These are phyloP conservation scores for Zhuliangozyma blackwelliae DNA, from an alignment of 1,139 yeast genomes.

Conservation along the genomic window DNA sequence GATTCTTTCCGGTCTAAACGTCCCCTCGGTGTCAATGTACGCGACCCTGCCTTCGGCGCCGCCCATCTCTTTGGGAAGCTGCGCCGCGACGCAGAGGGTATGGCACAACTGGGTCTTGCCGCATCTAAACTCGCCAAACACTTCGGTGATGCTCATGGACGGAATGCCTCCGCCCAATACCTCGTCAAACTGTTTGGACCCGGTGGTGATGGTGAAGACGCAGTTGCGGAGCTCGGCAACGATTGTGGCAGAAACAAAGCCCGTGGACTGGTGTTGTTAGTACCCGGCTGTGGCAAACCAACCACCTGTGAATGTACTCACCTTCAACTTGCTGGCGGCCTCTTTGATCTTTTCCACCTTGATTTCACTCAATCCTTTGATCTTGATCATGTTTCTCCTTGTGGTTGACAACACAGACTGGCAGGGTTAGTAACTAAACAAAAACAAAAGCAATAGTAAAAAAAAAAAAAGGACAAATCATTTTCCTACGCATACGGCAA, in stretches of 20 bases:
- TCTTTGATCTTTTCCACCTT: constrained; percentile 63
- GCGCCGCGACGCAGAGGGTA: constrained; percentile 57
- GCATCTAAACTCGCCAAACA: constrained; percentile 60
- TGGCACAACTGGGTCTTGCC: constrained; percentile 62
- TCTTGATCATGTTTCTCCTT: constrained; percentile 47
- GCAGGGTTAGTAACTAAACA: constrained; percentile 6
- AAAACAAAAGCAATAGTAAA: no score
- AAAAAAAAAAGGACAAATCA: not conserved
- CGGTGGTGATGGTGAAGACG: constrained; percentile 48
- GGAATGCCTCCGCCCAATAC: constrained; percentile 56
- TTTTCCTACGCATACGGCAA: constrained; percentile 35
- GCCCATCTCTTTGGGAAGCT: constrained; percentile 49
- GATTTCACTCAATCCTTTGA: constrained; percentile 53
- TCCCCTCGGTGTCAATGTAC: constrained; percentile 58
- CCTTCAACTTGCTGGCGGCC: constrained; percentile 48
- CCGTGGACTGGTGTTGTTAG: constrained; percentile 22
- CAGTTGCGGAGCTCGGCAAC: constrained; percentile 48
- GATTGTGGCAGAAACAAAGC: constrained; percentile 51
- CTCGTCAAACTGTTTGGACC: constrained; percentile 50
- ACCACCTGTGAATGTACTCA: constrained; percentile 9
- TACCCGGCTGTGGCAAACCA: not conserved
- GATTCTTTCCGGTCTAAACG: constrained; percentile 56
- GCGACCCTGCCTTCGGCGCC: constrained; percentile 65
- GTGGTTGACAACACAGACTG: constrained; percentile 52
- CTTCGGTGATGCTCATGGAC: constrained; percentile 61